Evolutionary conservation across 192 early-diverging fungal species (phyloP), one percentile per base, ranked within the genome.

Genomic region (Backusella morwellensis): DNA sequence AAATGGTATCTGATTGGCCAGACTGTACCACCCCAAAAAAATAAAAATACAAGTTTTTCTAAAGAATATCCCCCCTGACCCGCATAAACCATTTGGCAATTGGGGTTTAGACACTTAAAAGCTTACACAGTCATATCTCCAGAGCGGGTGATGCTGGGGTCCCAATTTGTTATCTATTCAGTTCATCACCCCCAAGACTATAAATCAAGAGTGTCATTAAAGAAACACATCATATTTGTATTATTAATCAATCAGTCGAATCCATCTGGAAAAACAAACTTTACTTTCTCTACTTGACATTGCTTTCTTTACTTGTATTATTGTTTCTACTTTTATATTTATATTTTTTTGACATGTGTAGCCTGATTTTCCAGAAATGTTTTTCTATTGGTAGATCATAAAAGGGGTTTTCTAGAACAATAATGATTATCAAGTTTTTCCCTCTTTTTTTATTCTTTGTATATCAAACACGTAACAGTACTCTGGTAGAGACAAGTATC

Each of bases 51-150:
- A 35, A 69, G 35, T 35, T 19, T 66, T 35, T 50, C 47, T 29
- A 63, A 63, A 63, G 21, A 63, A 23, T 63, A 26, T 29, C 56
- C 23, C 56, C 56, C 21, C 56, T 63, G 56, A 63, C n/a, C 36
- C 68, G 68, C 68, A 69, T 69, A 69, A 69, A 69, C 68, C n/a
- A 69, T 69, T 63, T 63, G 56, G 56, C 56, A 63, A 59, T 63
- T 63, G 56, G 56, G 56, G 56, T 63, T 50, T 29, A 63, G 56
- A 4, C 56, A 63, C 56, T 23, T 63, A 21, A 3, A 63, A n/a
- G 47, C 47, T 29, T 63, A 63, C 56, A 63, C 56, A 63, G 56
- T 29, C 12, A 63, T 15, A n/a, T 63, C 56, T 29, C 23, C 23
- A 63, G 26, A 29, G 26, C 7, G 12, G 56, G 23, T 63, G 26